phyloP scores from a whole-genome alignment of 257 asterid genomes.

The Solanum sejunctum region DNA sequence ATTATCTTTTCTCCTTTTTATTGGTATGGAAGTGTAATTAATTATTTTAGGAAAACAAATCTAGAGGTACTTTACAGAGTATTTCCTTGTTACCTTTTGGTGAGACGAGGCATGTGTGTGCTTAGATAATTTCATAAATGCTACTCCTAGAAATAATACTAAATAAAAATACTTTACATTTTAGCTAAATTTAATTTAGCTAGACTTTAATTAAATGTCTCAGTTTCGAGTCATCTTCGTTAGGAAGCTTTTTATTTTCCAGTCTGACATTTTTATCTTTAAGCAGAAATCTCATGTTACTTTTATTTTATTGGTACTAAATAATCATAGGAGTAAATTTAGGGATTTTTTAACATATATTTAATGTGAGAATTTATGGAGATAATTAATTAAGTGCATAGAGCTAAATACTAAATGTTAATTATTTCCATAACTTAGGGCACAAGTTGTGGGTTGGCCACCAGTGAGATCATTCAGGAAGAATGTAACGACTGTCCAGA shows the following conservation, averaged over 20 bases:
- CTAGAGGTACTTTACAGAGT: background rate
- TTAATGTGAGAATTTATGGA: background rate
- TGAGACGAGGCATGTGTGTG: background rate
- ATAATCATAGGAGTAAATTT: background rate
- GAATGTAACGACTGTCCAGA: slow-evolving; percentile 26
- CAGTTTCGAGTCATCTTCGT: too few relatives aligned
- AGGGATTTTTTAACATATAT: background rate
- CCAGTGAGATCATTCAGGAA: slow-evolving; percentile 57
- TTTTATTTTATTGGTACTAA: background rate
- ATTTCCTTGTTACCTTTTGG: background rate
- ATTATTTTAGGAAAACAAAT: background rate
- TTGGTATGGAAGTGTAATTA: background rate
- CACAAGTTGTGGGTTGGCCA: slow-evolving; percentile 64
- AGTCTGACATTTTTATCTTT: too few relatives aligned
- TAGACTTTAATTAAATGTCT: too few relatives aligned
- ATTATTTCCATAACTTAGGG: slow-evolving; percentile 9
- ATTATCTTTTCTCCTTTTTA: background rate
- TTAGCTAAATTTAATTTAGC: background rate
- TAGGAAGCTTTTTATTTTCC: too few relatives aligned
- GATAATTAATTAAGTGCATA: background rate
- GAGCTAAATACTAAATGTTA: background rate
- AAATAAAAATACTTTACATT: background rate
- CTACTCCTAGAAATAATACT: background rate
- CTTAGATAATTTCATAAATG: background rate
- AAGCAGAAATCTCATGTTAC: background rate